phyloP scores from a whole-genome alignment of 2,329 filamentous ascomycete genomes.

The Aschersonia sp. region DNA sequence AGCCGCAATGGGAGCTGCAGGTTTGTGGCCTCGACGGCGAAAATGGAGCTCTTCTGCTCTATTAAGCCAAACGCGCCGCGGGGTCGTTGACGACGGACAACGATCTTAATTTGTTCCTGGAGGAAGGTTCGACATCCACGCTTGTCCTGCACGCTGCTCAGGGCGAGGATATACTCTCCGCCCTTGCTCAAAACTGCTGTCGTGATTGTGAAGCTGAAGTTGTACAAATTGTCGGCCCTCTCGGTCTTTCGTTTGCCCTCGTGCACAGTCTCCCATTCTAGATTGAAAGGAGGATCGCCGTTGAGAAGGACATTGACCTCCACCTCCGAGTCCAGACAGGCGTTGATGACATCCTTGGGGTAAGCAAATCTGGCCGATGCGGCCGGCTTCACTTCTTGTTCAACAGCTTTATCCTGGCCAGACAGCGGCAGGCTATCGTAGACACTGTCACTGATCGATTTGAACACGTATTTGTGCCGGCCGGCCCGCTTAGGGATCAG shows the following conservation, averaged over 20 bases:
- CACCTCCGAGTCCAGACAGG: slow-evolving; percentile 73
- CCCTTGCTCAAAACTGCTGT: slow-evolving; percentile 64
- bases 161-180: slow-evolving; percentile 76
- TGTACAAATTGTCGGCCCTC: slow-evolving; percentile 47
- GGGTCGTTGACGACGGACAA: slow-evolving; percentile 77
- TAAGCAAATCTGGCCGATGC: slow-evolving; percentile 62
- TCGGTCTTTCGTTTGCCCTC: slow-evolving; percentile 69
- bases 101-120: slow-evolving; percentile 72
- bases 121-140: slow-evolving; percentile 76
- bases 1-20: slow-evolving; percentile 70
- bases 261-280: slow-evolving; percentile 89
- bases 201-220: slow-evolving; percentile 51
- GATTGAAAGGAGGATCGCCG: slow-evolving; percentile 73
- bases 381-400: slow-evolving; percentile 87
- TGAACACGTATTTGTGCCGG: slow-evolving; percentile 75
- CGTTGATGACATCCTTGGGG: slow-evolving; percentile 38
- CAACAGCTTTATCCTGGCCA: slow-evolving; percentile 48
- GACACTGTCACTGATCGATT: slow-evolving; percentile 64
- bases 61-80: slow-evolving; percentile 74
- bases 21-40: slow-evolving; percentile 60
- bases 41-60: slow-evolving; percentile 61
- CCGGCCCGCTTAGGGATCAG: slow-evolving; percentile 71
- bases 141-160: slow-evolving; percentile 76
- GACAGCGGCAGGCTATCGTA: slow-evolving; percentile 54
- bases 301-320: slow-evolving; percentile 59